Conservation (phyloP, 2,329 filamentous ascomycete genomes). For the Botrytis byssoidea region DNA sequence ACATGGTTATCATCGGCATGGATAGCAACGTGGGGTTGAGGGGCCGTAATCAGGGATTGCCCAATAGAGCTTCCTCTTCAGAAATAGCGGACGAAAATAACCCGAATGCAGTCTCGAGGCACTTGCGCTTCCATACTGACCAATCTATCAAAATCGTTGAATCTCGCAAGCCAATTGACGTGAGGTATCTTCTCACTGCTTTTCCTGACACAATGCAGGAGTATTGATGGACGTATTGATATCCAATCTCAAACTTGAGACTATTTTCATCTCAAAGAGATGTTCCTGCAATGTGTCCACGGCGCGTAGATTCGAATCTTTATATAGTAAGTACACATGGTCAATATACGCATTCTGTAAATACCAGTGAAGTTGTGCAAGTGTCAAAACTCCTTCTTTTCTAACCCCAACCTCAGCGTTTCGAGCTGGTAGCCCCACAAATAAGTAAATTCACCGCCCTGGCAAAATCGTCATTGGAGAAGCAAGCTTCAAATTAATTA, state of each 20-base stretch:
- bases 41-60: slow-evolving; percentile 1
- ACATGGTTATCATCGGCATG: not conserved
- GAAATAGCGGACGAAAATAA: slow-evolving; percentile 10
- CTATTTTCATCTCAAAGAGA: not conserved
- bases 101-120: not conserved
- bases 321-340: not conserved
- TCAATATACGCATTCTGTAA: not conserved
- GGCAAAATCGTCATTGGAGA: slow-evolving; percentile 8
- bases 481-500: slow-evolving; percentile 20
- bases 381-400: not conserved
- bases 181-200: not conserved
- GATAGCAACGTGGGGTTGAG: slow-evolving; percentile 11
- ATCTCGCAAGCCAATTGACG: slow-evolving; percentile 14
- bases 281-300: not conserved
- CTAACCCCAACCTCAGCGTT: not conserved
- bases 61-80: slow-evolving; percentile 20
- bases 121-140: not conserved
- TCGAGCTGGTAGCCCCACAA: not conserved
- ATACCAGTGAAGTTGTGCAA: slow-evolving; percentile 1
- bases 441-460: slow-evolving; percentile 14
- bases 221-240: not conserved
- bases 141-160: not conserved
- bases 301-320: slow-evolving; percentile 6
- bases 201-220: not conserved
- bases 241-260: slow-evolving; percentile 21